Base-by-base conservation (phyloP, 192 early-diverging fungal genomes). In the Endogone sp. region DNA sequence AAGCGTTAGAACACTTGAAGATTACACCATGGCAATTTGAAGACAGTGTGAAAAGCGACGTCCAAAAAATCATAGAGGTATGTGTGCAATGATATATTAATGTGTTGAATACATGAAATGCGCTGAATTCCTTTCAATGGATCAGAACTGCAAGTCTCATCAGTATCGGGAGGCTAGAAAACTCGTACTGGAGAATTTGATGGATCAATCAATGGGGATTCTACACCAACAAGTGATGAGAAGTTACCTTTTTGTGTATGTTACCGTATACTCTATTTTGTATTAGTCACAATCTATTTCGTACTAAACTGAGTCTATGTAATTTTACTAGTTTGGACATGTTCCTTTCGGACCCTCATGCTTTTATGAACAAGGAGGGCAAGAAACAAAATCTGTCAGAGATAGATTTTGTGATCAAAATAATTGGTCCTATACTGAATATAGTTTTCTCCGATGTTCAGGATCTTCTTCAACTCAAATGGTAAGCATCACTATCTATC, bases 241-340 rank as follows among this genome's bases (percentile, higher is more conserved):
- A 16, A 49, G 37, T 49, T 49, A 49, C 16, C 16, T 11, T 49
- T 49, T 49, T 49, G 37, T 49, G 37, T 49, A 49, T 16, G 37
- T 1, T 11, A 49, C 16, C 16, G 16, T 16, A 16, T 16, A 16
- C 37, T 49, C 37, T 6, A 6, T 49, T 49, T 44, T 49, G 6
- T 6, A 11, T 6, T 1, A 49, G 6, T 49, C 37, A 16, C 16
- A 49, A 49, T 49, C 37, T 49, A 0, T 11, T 49, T 8, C 13
- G 4, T 44, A 44, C 37, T 44, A 44, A 44, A 44, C 37, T 13
- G 37, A 13, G 37, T 44, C 13, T n/a, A n/a, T n/a, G n/a, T n/a
- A n/a, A n/a, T 61, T 68, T 64, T 25, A 68, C 59, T 60, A 68
- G 57, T 70, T 56, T 70, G 63, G 61, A 70, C 26, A 70, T 70